Base-by-base conservation (phyloP, 257 asterid species). In the Lavandula angustifolia region DNA sequence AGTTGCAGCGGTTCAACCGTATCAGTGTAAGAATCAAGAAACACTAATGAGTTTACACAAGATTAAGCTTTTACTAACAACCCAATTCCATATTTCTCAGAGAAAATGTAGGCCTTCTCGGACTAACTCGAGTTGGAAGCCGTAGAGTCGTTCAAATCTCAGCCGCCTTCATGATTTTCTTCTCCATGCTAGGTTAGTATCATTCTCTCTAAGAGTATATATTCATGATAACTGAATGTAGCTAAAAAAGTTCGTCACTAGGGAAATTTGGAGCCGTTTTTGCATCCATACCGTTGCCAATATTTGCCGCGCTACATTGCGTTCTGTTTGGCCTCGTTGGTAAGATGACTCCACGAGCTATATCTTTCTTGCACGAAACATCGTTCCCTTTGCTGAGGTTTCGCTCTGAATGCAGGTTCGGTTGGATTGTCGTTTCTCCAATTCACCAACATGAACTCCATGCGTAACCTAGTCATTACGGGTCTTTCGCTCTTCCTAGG, bases 201-300 rank as follows among this genome's bases (percentile, higher is more conserved):
- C 37, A 11, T 40, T 40, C 43, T 17, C 41, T 14, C 29, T 10
- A 12, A 29, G 31, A 18, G 5, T 17, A 18, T 9, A 8, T 14
- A 14, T 16, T 14, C 34, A 47, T 48, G 35, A 13, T 48, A 18
- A 33, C 49, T 3, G 27, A 10, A 49, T 6, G 13, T 22, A 38
- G 31, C 69, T 64, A 50, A 64, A 33, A 63, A 10, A 18, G 3
- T 10, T 49, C 27, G 2, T 33, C 17, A 54, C 13, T 62, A 92
- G 98, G 98, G 63, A 92, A 92, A 75, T 92, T 92, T 38, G 98
- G 98, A 54, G 97, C 98, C 37, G 85, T 92, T 53, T 92, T 89
- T 73, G 97, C 98, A 44, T 92, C 97, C 4, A 89, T 92, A 66
- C 98, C 98, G 6, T 77, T 85, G 61, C 82, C 96, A 0, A 89